Base-by-base conservation (phyloP, 768 basidiomycete species). In the Podaxis sp. region DNA sequence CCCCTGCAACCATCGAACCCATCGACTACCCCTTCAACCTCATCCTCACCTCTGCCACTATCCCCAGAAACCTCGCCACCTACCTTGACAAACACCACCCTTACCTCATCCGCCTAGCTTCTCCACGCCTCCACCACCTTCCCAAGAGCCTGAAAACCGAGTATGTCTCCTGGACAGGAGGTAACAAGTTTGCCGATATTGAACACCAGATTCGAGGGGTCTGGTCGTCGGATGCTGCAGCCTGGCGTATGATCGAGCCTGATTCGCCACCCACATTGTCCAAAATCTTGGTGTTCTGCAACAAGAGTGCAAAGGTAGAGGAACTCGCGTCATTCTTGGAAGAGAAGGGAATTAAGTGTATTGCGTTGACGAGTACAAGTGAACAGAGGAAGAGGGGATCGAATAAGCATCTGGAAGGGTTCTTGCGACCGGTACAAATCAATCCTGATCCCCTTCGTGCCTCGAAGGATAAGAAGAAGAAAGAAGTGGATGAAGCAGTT, bases 251-350 rank as follows among this genome's bases (percentile, higher is more conserved):
- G 65, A 59, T 66, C 15, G 63, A 68, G 40, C 62, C 68, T 24
- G 72, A 69, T 28, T 69, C 68, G 1, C 58, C 53, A 24, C 36
- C 62, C 1, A 66, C 71, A 26, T 78, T 87, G 57, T 86, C 87
- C 53, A 92, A 91, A 71, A 75, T 95, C 13, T 77, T 97, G 52
- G 77, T 97, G 9, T 96, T 97, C 72, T 89, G 89, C 71, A 97
- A 96, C 75, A 87, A 85, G 71, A 84, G 81, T 69, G 79, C 75
- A 17, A 89, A 87, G 67, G 93, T 90, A 12, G 78, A 83, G 36
- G 82, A 84, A 58, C 77, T 96, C 2, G 82, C 84, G 3, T 63
- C 69, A 13, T 87, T 85, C 70, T 76, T 96, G 1, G 74, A 79
- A 11, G 79, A 83, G 61, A 85, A 84, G 56, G 86, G 85, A 2